Conservation (phyloP, 1,284 basidiomycete species). For the Somion occarium region DNA sequence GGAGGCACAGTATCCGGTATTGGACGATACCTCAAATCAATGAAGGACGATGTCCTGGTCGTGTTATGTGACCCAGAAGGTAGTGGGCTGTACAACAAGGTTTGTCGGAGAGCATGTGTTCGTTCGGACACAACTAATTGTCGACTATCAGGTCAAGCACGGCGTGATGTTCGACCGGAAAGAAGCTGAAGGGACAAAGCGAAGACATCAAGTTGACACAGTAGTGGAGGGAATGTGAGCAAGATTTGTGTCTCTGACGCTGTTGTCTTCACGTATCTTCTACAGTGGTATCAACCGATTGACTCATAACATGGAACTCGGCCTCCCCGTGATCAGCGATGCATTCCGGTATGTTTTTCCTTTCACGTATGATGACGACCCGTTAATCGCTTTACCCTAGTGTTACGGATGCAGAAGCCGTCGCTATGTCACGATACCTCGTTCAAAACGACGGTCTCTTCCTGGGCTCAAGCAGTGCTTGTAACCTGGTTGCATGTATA, state of each 20-base stretch:
- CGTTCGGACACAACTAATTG: background rate
- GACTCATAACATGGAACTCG: slow-evolving; percentile 84
- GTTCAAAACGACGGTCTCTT: slow-evolving; percentile 90
- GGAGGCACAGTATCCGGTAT: slow-evolving; percentile 93
- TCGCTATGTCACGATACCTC: slow-evolving; percentile 88
- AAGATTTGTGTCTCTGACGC: background rate
- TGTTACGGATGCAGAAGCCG: slow-evolving; percentile 86
- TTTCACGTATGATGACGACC: background rate
- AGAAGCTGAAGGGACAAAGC: slow-evolving; percentile 93
- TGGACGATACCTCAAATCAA: slow-evolving; percentile 75
- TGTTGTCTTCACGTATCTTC: no score
- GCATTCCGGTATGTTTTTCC: slow-evolving; percentile 64
- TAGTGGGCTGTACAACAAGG: slow-evolving; percentile 94
- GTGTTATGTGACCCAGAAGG: slow-evolving; percentile 92
- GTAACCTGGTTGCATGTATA: slow-evolving; percentile 90
- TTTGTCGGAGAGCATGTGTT: slow-evolving; percentile 22
- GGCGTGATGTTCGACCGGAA: slow-evolving; percentile 93
- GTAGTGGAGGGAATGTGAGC: slow-evolving; percentile 84
- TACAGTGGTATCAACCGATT: slow-evolving; percentile 83
- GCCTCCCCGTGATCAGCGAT: slow-evolving; percentile 78
- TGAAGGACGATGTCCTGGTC: slow-evolving; percentile 61
- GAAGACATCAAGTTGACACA: slow-evolving; percentile 92
- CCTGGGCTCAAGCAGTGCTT: slow-evolving; percentile 93
- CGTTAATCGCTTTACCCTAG: slow-evolving; percentile 34
- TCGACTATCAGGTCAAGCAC: slow-evolving; percentile 62